Evolutionary conservation across 2,329 filamentous ascomycete genomes (phyloP), one percentile per base, ranked within the genome.

Genomic region (Orbilia oligospora): DNA sequence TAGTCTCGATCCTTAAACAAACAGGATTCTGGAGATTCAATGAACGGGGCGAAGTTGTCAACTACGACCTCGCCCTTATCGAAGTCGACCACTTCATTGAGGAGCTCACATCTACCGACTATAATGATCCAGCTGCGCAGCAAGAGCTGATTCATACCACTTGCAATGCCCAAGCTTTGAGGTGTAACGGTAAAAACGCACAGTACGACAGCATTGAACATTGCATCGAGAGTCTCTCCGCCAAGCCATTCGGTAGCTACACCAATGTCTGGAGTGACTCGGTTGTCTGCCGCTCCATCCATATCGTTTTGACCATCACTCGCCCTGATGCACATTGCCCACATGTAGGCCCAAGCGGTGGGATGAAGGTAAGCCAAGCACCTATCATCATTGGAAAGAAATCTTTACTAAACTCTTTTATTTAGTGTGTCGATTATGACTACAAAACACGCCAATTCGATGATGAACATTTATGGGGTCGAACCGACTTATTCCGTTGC

Each of bases 21-120:
- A 80, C 86, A 10, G 85, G 85, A 0, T 88, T 87, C 78, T 88
- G 86, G 85, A 84, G 83, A 36, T 86, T 88, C 75, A 85, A 87
- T 72, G 82, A 85, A 1, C 77, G 83, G 3, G 86, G 87, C 48
- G 84, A 83, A 16, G 85, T 87, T 10, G 73, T 84, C 12, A 83
- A 84, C 33, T 87, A 86, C 79, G 85, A 87, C 80, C 85, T 85
- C 22, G 86, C 84, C 83, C 84, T 86, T n/a, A 84, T 85, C 3
- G 85, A 85, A 33, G 83, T 87, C 22, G 83, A 84, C 70, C 78
- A 82, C 55, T 86, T 84, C 84, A 82, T 84, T 24, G 78, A 83
- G n/a, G 69, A 81, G 30, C 82, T 81, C 6, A 81, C 81, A 10
- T 83, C 81, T 14, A 81, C 81, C 12, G 80, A 82, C 48, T 76